Evolutionary conservation across 1,284 basidiomycete species (phyloP).

Genomic region (Pseudozyma flocculosa): DNA sequence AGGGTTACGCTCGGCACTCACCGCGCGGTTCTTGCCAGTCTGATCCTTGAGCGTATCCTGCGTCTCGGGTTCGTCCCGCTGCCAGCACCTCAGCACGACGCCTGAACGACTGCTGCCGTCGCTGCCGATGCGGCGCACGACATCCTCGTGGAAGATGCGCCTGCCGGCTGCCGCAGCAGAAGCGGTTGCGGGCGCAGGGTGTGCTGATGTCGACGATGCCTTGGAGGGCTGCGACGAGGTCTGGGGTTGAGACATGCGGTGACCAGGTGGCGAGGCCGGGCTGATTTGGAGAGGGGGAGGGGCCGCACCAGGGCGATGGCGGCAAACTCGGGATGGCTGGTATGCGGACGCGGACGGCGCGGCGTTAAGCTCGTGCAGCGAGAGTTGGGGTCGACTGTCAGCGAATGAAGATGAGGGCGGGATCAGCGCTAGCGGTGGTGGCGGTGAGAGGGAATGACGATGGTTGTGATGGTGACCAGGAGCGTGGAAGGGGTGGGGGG

Average conservation of each 20-base stretch:
- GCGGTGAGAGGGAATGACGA: too few relatives aligned
- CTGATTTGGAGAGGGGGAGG: background rate
- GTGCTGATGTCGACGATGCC: background rate
- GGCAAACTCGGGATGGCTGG: too few relatives aligned
- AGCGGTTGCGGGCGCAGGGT: background rate
- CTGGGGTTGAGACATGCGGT: background rate
- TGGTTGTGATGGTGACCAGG: too few relatives aligned
- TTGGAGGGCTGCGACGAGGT: background rate
- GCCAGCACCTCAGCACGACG: background rate
- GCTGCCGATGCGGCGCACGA: background rate
- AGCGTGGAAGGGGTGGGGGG: too few relatives aligned
- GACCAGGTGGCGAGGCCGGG: background rate
- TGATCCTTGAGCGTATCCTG: background rate
- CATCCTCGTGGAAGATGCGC: background rate
- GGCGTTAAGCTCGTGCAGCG: too few relatives aligned
- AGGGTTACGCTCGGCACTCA: background rate
- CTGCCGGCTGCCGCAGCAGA: too few relatives aligned
- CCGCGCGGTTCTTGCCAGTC: background rate
- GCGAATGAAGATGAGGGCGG: too few relatives aligned
- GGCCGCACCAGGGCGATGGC: too few relatives aligned
- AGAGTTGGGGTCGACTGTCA: too few relatives aligned
- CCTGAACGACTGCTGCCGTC: background rate
- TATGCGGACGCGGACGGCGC: too few relatives aligned
- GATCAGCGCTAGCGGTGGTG: too few relatives aligned
- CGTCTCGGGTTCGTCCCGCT: background rate